Evolutionary conservation across 352 stramenopile species (phyloP), one percentile per base, ranked within the genome.

Genomic region (Plasmopara muralis): DNA sequence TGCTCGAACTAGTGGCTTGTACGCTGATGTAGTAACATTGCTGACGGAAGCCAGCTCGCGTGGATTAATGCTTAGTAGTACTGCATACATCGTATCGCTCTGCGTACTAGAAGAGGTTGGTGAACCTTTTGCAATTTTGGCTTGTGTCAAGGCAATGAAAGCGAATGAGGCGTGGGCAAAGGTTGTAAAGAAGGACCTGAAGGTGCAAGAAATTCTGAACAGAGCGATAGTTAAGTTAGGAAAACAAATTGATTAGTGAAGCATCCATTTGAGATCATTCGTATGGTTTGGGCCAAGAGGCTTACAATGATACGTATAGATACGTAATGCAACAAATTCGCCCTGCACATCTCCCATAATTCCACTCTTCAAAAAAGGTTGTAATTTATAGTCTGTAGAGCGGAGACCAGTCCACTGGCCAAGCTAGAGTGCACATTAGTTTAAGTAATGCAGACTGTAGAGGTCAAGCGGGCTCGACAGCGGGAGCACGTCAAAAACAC

Each of bases 401-500:
- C 33, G 20, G 20, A 25, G 20, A 25, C 20, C 20, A 25, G 20
- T 25, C 1, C 20, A 25, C 20, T 25, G 20, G 20, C 20, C 20
- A 3, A 25, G 20, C 20, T 25, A 25, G 20, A 25, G 20, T 25
- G 20, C 20, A 25, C 20, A 25, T 25, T 25, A 25, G 20, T 25
- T n/a, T 25, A 25, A 25, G 20, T 25, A 3, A 20, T 47, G 46
- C 50, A 62, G 29, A 29, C 34, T 9, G 61, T 59, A 5, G 60
- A 65, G 18, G 42, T 49, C 16, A 68, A 55, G 41, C 71, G 77
- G n/a, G 69, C 65, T 50, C 70, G 73, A 8, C 75, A 88, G 56
- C 73, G 74, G n/a, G 58, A 76, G 53, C 67, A 86, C 50, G 77
- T 86, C 34, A 72, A 66, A 46, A 64, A 68, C 42, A 74, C 59